These are phyloP conservation scores for Solanum aculeatissimum DNA, from an alignment of 305 asterid species.

Conservation along the genomic window DNA sequence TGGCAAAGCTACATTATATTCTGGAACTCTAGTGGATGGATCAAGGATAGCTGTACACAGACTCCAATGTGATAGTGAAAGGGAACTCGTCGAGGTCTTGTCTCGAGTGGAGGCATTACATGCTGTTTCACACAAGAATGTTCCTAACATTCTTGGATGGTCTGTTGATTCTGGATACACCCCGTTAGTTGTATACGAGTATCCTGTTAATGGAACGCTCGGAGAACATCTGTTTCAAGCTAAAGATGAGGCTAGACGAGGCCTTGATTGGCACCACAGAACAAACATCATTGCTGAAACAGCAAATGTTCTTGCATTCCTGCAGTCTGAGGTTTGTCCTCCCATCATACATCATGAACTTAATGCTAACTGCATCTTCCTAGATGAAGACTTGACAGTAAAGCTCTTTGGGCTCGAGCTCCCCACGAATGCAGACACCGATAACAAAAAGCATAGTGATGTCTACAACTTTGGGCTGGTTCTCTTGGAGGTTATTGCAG, in stretches of 20 bases:
- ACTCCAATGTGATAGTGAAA: conserved; percentile 26
- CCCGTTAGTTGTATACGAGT: conserved; percentile 36
- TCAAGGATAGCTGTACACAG: conserved; percentile 36
- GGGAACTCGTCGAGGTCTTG: conserved; percentile 20
- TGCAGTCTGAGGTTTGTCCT: conserved; percentile 44
- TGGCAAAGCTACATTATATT: conserved; percentile 20
- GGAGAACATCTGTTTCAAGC: conserved; percentile 27
- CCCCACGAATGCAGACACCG: background rate
- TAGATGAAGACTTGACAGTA: conserved; percentile 33
- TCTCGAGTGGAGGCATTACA: conserved; percentile 36
- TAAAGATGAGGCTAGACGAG: conserved; percentile 12
- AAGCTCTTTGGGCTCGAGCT: conserved; percentile 40
- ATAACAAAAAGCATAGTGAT: conserved; percentile 23
- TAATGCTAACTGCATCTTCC: conserved; percentile 33
- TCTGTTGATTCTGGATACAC: conserved; percentile 28
- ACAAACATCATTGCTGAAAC: conserved; percentile 36
- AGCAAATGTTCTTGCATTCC: conserved; percentile 42
- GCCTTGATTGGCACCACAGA: conserved; percentile 43
- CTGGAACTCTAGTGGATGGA: conserved; percentile 32
- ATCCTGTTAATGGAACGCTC: conserved; percentile 41
- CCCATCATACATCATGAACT: conserved; percentile 43
- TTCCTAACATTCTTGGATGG: conserved; percentile 53
- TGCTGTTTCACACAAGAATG: conserved; percentile 35
- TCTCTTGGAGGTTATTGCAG: conserved; percentile 48
- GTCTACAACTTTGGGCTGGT: conserved; percentile 41